These are phyloP conservation scores for Terana coerulea DNA, from an alignment of 768 basidiomycete species.

Conservation along the genomic window DNA sequence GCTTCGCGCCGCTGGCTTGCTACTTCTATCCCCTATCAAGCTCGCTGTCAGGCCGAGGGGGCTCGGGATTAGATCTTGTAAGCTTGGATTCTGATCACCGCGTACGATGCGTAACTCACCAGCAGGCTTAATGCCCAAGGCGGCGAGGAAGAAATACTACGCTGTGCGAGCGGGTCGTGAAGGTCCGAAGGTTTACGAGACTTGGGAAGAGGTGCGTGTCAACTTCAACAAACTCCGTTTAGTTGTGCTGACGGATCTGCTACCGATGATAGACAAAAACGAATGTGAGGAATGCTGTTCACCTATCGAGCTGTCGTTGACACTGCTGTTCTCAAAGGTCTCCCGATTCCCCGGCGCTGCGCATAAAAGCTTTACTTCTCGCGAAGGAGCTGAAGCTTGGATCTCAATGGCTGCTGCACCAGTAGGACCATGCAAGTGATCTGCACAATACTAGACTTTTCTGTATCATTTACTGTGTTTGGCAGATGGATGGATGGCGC, in stretches of 20 bases:
- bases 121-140: slow-evolving; percentile 15
- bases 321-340: slow-evolving; percentile 33
- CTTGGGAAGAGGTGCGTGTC: slow-evolving; percentile 54
- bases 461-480: too few relatives aligned
- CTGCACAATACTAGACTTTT: too few relatives aligned
- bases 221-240: slow-evolving; percentile 34
- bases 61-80: too few relatives aligned
- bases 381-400: slow-evolving; percentile 49
- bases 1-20: background rate
- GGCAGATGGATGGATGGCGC: too few relatives aligned
- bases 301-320: background rate
- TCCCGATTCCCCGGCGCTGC: slow-evolving; percentile 48
- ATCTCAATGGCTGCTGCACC: slow-evolving; percentile 22
- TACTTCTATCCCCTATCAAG: background rate
- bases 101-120: background rate
- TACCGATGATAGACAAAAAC: background rate
- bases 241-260: background rate
- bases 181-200: slow-evolving; percentile 53
- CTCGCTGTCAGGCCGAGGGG: too few relatives aligned
- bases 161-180: slow-evolving; percentile 56
- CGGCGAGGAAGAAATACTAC: slow-evolving; percentile 48
- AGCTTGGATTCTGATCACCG: too few relatives aligned
- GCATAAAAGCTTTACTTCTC: slow-evolving; percentile 49
- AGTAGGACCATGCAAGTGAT: too few relatives aligned
- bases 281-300: background rate